These are phyloP conservation scores for Boletus reticuloceps DNA, from an alignment of 768 basidiomycete genomes.

Conservation along the genomic window DNA sequence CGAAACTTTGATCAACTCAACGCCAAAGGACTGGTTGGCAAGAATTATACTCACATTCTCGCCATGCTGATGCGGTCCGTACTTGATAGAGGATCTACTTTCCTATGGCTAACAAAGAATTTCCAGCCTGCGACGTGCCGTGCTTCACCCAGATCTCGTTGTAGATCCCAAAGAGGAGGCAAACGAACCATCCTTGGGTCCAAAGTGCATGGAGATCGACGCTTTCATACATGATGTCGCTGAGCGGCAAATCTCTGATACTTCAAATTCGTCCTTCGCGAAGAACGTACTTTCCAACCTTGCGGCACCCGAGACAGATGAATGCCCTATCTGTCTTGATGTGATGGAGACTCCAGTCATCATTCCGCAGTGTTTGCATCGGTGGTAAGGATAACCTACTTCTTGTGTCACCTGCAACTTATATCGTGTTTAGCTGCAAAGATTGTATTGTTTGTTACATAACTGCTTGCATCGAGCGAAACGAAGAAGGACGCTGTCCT, in stretches of 20 bases:
- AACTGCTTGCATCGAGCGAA: constrained; percentile 63
- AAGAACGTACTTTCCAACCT: constrained; percentile 65
- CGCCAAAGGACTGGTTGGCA: constrained; percentile 73
- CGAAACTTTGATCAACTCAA: constrained; percentile 75
- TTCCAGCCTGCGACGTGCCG: constrained; percentile 80
- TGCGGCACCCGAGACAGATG: constrained; percentile 47
- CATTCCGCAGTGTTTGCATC: constrained; percentile 74
- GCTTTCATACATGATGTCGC: constrained; percentile 55
- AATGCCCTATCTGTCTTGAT: constrained; percentile 84
- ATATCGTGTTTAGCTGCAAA: constrained; percentile 61
- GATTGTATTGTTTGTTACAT: constrained; percentile 83
- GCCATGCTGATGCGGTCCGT: constrained; percentile 92
- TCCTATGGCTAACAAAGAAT: constrained; percentile 6
- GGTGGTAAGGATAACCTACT: constrained; percentile 48
- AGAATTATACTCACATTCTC: constrained; percentile 84
- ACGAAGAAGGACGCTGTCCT: constrained; percentile 73
- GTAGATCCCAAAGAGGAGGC: constrained; percentile 47
- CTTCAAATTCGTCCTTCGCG: constrained; percentile 46
- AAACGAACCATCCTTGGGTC: constrained; percentile 31
- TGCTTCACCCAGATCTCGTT: constrained; percentile 87
- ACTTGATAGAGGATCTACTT: neutral
- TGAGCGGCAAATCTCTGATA: constrained; percentile 31
- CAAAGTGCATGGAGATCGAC: constrained; percentile 51
- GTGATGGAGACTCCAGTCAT: constrained; percentile 68
- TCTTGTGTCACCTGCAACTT: neutral